A percentile compares a stretch with the other conserved stretches of the same genome.
Conservation (phyloP, 805 yeast genomes). For the Candida easanensis region DNA sequence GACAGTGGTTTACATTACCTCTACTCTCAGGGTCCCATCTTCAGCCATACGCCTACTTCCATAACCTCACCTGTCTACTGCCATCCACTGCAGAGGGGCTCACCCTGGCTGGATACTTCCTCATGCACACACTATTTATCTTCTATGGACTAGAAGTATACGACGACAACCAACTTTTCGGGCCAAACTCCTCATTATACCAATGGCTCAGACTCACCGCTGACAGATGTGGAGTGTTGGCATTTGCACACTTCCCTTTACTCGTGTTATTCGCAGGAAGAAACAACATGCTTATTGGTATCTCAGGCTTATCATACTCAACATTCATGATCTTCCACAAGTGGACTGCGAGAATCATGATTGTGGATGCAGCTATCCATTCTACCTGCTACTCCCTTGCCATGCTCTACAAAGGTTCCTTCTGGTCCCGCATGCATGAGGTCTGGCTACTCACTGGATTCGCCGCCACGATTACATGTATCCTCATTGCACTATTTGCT, state of each 20-base stretch:
- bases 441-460: constrained; percentile 22
- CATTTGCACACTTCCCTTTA: constrained; percentile 47
- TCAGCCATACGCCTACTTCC: constrained; percentile 16
- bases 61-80: constrained; percentile 16
- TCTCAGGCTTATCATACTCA: constrained; percentile 63
- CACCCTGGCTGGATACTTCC: constrained; percentile 32
- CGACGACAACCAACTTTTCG: constrained; percentile 20
- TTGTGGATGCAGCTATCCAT: constrained; percentile 46
- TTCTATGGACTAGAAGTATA: constrained; percentile 12
- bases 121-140: constrained; percentile 15
- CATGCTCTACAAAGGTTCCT: constrained; percentile 1
- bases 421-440: background rate
- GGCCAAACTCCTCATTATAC: constrained; percentile 11
- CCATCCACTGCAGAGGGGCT: constrained; percentile 26
- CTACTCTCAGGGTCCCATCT: constrained; percentile 21
- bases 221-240: constrained; percentile 25
- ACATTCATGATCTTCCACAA: constrained; percentile 68
- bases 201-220: constrained; percentile 12
- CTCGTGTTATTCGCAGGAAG: constrained; percentile 66
- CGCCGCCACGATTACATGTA: constrained; percentile 11
- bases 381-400: constrained; percentile 21
- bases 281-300: constrained; percentile 58
- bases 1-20: constrained; percentile 21
- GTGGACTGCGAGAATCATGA: constrained; percentile 52
- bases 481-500: constrained; percentile 16